phyloP scores from a whole-genome alignment of 2,329 filamentous ascomycete genomes.

The Talaromyces rugulosus region DNA sequence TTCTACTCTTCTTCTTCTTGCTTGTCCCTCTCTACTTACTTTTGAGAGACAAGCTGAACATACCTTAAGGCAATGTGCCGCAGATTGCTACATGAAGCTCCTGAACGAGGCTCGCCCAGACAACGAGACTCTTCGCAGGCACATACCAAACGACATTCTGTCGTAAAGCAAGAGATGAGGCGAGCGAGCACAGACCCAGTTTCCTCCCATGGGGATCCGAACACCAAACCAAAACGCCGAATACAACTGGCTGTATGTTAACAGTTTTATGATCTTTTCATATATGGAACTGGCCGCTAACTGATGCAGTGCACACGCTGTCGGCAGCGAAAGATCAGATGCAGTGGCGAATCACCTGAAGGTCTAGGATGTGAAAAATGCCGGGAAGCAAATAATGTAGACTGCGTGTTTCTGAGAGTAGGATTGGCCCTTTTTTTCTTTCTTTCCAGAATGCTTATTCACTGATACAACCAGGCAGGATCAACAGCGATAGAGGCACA shows the following conservation, averaged over 20 bases:
- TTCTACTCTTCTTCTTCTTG: background rate
- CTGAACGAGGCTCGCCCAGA: background rate
- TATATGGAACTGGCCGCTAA: slow-evolving; percentile 4
- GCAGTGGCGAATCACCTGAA: slow-evolving; percentile 76
- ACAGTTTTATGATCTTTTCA: background rate
- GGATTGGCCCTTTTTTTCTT: background rate
- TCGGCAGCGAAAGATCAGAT: slow-evolving; percentile 90
- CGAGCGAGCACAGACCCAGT: background rate
- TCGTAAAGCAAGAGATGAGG: background rate
- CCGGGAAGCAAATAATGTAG: slow-evolving; percentile 53
- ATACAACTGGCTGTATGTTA: slow-evolving; percentile 15
- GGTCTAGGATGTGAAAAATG: slow-evolving; percentile 81
- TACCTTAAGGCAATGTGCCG: background rate
- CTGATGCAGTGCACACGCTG: slow-evolving; percentile 74
- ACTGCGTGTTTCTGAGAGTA: slow-evolving; percentile 15
- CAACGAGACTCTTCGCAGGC: background rate
- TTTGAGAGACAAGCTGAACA: background rate
- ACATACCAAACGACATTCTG: background rate
- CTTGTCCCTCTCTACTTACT: background rate
- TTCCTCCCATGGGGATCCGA: background rate
- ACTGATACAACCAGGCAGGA: slow-evolving; percentile 1
- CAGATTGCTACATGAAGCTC: background rate
- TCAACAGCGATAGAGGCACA: background rate
- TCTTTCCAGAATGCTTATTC: background rate
- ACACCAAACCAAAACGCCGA: slow-evolving; percentile 16